Evolutionary conservation across 768 basidiomycete genomes (phyloP).

Genomic region (Tubosaeta brunneosetosa): DNA sequence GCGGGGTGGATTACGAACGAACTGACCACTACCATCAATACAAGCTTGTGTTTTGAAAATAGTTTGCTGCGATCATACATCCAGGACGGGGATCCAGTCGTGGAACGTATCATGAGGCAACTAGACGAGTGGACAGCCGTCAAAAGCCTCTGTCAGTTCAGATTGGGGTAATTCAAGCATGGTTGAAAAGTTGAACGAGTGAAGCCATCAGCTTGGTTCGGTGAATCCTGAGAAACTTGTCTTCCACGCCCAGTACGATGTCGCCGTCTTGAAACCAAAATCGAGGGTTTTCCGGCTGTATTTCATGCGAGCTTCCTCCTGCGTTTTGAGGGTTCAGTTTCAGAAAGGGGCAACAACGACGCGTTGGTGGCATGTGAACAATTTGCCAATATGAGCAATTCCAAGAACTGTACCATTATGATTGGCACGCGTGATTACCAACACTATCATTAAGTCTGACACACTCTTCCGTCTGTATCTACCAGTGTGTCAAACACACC

Average conservation of each 20-base stretch:
- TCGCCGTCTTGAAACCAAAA: conserved; percentile 37
- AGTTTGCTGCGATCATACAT: conserved; percentile 29
- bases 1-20: conserved; percentile 22
- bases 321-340: background rate
- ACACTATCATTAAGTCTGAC: too few relatives aligned
- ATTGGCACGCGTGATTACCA: too few relatives aligned
- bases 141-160: conserved; percentile 23
- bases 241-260: conserved; percentile 27
- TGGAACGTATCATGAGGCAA: conserved; percentile 23
- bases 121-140: conserved; percentile 29
- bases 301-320: background rate
- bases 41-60: background rate
- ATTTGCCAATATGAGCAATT: too few relatives aligned
- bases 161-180: conserved; percentile 36
- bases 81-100: conserved; percentile 31
- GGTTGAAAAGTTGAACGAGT: conserved; percentile 26
- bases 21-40: conserved; percentile 8
- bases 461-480: too few relatives aligned
- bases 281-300: background rate
- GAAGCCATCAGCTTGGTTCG: conserved; percentile 3
- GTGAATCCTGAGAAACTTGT: conserved; percentile 27
- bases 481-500: too few relatives aligned
- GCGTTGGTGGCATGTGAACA: background rate
- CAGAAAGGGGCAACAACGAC: background rate
- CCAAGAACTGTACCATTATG: too few relatives aligned